Conservation (phyloP, 2,329 filamentous ascomycete genomes). For the Penicillium sp. region DNA sequence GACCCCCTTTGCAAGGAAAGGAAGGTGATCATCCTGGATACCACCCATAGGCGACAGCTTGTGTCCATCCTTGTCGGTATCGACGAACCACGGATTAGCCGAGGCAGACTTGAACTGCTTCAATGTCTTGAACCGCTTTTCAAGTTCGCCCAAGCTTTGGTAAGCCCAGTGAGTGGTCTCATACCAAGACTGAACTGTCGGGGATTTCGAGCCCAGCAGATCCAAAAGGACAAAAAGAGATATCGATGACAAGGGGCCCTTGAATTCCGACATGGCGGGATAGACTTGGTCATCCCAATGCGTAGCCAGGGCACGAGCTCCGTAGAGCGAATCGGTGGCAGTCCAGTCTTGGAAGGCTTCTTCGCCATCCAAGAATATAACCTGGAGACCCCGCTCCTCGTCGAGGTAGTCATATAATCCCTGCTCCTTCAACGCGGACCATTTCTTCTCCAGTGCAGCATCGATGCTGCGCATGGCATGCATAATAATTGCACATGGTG, state of each 20-base stretch:
- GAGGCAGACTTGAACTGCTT: conserved; percentile 62
- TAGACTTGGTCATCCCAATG: conserved; percentile 73
- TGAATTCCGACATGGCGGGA: conserved; percentile 69
- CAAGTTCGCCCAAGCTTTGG: conserved; percentile 67
- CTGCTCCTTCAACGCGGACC: conserved; percentile 66
- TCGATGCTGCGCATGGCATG: conserved; percentile 78
- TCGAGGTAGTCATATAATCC: conserved; percentile 57
- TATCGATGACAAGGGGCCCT: conserved; percentile 73
- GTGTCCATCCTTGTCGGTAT: conserved; percentile 54
- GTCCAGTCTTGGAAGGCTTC: conserved; percentile 86
- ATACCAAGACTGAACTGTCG: conserved; percentile 80
- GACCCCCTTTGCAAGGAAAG: conserved; percentile 83
- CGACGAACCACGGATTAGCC: conserved; percentile 59
- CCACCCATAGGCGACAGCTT: conserved; percentile 48
- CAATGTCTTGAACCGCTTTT: conserved; percentile 68
- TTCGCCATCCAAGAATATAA: conserved; percentile 88
- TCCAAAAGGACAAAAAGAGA: conserved; percentile 89
- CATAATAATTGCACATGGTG: conserved; percentile 90
- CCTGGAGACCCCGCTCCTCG: conserved; percentile 79
- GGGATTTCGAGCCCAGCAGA: conserved; percentile 69
- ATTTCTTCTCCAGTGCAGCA: conserved; percentile 73
- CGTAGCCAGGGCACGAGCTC: conserved; percentile 75
- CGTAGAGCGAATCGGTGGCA: conserved; percentile 80
- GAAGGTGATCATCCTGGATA: conserved; percentile 85
- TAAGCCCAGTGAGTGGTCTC: conserved; percentile 93